A percentile compares a stretch with the other conserved stretches of the same genome.
These are phyloP conservation scores for Talaromyces sp. DNA, from an alignment of 2,329 filamentous ascomycete species.

Conservation along the genomic window DNA sequence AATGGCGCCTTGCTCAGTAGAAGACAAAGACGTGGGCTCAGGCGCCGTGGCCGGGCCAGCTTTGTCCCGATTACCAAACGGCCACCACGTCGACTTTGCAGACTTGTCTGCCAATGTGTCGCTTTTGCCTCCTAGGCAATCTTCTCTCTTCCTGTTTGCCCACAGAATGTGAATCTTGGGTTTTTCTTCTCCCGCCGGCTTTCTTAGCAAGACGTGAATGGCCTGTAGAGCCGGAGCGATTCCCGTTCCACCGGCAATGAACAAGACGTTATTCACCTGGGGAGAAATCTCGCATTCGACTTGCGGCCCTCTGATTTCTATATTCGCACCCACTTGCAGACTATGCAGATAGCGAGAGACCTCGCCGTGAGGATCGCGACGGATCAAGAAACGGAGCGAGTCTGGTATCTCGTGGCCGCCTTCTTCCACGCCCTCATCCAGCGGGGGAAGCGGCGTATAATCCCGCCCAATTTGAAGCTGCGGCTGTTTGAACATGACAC, in stretches of 20 bases:
- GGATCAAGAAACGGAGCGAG: constrained; percentile 67
- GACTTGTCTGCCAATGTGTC: constrained; percentile 33
- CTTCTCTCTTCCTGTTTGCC: constrained; percentile 66
- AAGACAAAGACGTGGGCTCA: constrained; percentile 1
- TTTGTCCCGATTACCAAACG: constrained; percentile 19
- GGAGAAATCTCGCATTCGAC: constrained; percentile 61
- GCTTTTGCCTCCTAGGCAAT: constrained; percentile 59
- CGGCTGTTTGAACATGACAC: constrained; percentile 90
- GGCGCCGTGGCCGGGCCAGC: constrained; percentile 5
- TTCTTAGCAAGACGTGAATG: constrained; percentile 54
- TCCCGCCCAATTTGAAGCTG: constrained; percentile 85
- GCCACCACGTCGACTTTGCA: constrained; percentile 26
- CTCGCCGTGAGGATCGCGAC: constrained; percentile 74
- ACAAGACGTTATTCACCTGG: constrained; percentile 60
- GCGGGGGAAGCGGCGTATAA: constrained; percentile 82
- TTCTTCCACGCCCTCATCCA: constrained; percentile 12
- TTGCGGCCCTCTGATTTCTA: constrained; percentile 77
- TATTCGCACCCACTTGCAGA: constrained; percentile 56
- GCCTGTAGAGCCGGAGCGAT: constrained; percentile 86
- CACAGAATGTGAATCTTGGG: constrained; percentile 69
- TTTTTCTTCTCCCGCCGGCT: constrained; percentile 24
- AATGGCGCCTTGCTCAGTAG: constrained; percentile 35
- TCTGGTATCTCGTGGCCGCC: constrained; percentile 20
- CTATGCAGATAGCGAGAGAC: constrained; percentile 76
- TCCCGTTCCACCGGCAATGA: constrained; percentile 88